phyloP scores from a whole-genome alignment of 73 alveolate species.

The Paramecium octaurelia region DNA sequence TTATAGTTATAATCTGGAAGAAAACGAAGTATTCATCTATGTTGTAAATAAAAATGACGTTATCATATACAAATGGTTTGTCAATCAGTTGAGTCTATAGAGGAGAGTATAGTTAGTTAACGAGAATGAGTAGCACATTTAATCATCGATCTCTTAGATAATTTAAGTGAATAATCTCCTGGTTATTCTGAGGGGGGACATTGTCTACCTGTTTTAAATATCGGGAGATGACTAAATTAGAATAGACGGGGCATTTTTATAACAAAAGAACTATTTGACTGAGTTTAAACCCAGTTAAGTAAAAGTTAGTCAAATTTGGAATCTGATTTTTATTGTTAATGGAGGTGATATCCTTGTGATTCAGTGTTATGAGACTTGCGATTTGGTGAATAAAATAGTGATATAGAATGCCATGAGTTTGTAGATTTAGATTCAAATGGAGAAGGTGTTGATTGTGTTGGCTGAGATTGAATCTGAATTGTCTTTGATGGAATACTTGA shows the following conservation, averaged over 20 bases:
- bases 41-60: background rate
- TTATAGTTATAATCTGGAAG: background rate
- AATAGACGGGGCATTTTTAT: background rate
- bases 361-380: background rate
- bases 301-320: background rate
- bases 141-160: background rate
- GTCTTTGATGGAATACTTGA: background rate
- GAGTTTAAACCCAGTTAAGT: background rate
- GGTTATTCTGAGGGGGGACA: background rate
- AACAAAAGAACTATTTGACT: background rate
- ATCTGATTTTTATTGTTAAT: background rate
- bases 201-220: background rate
- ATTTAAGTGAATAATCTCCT: background rate
- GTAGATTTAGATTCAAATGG: background rate
- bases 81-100: background rate
- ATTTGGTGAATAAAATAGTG: background rate
- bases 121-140: background rate
- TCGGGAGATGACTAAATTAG: background rate
- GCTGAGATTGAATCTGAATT: background rate
- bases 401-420: background rate
- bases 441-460: background rate
- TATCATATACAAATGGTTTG: background rate
- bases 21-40: background rate
- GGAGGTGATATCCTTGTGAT: background rate
- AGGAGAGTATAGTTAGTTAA: background rate